These are phyloP conservation scores for Capillidium rhysosporum DNA, from an alignment of 371 early-diverging fungal genomes.

Conservation along the genomic window DNA sequence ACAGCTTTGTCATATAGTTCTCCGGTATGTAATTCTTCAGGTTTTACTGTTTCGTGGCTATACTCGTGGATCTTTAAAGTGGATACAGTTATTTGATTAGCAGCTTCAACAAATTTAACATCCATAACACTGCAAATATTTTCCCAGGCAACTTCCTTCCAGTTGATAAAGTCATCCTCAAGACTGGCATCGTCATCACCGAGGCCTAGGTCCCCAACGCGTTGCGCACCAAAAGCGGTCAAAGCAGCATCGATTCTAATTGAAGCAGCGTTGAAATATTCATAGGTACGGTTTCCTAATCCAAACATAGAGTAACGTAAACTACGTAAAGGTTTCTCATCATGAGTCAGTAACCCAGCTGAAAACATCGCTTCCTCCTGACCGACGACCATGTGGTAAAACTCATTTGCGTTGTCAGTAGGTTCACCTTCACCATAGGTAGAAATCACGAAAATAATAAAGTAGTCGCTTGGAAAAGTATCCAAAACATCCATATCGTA, in stretches of 20 bases:
- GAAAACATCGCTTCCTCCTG: conserved; percentile 49
- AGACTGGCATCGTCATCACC: conserved; percentile 92
- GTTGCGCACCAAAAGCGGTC: conserved; percentile 40
- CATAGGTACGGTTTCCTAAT: conserved; percentile 95
- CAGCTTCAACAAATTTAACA: not conserved
- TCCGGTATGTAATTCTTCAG: conserved; percentile 29
- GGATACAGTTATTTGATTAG: conserved; percentile 13
- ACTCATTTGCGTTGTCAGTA: conserved; percentile 77
- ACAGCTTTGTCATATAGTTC: conserved; percentile 23
- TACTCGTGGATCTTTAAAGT: conserved; percentile 19
- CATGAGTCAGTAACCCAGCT: conserved; percentile 18
- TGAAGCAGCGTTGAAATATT: conserved; percentile 75
- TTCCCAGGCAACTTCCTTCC: conserved; percentile 75
- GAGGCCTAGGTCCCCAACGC: conserved; percentile 70
- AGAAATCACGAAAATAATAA: conserved; percentile 68
- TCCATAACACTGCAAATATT: conserved; percentile 47
- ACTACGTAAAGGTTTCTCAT: conserved; percentile 30
- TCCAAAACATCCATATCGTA: conserved; percentile 63
- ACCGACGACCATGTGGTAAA: conserved; percentile 46
- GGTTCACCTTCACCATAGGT: conserved; percentile 87
- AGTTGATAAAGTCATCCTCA: conserved; percentile 85
- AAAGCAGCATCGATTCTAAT: conserved; percentile 43
- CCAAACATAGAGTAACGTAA: conserved; percentile 71
- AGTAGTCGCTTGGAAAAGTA: conserved; percentile 28
- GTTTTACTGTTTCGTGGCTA: conserved; percentile 15